Base-by-base conservation (phyloP, 768 basidiomycete species). In the Mycena amicta region DNA sequence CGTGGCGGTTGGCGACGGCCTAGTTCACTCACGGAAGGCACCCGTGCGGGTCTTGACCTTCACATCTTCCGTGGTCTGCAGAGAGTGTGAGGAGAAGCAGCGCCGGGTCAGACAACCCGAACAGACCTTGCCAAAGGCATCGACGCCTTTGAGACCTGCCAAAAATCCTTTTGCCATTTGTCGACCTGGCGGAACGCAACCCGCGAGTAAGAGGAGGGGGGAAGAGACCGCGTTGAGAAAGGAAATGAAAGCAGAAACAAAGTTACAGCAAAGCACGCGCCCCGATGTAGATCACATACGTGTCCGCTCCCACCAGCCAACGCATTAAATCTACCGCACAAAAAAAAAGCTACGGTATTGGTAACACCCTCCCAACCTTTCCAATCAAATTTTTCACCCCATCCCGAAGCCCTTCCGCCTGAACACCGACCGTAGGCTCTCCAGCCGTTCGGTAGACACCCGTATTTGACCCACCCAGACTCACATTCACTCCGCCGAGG, bases 11-110 rank as follows among this genome's bases (percentile, higher is more conserved):
- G 39, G 52, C 55, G 30, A 43, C 13, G 5, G 26, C 26, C 11
- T 4, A 54, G 45, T 50, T 41, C 33, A 29, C 92, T 73, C 66
- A 96, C 95, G 80, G 66, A 95, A 79, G 64, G 92, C 96, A 65
- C 92, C 95, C 46, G 92, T 93, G 57, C 95, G 86, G 30, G 97
- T 98, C 82, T 95, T 95, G 76, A 99, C 93, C 78, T 98, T 98
- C 62, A 99, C 97, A 80, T 99, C 97, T 71, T 98, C 97, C 73
- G 93, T 93, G 33, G 97, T 99, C 96, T 99, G 67, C 29, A 45
- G 29, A 28, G n/a, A n/a, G n/a, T 16, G 23, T 33, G 12, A 45
- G 43, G 39, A 26, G 59, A 30, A 57, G 23, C 27, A 26, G 58
- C 33, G 41, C 25, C 15, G 13, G 12, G 30, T 45, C 45, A 56